These are phyloP conservation scores for Xylogone sp. DNA, from an alignment of 2,329 filamentous ascomycete species.

Conservation along the genomic window DNA sequence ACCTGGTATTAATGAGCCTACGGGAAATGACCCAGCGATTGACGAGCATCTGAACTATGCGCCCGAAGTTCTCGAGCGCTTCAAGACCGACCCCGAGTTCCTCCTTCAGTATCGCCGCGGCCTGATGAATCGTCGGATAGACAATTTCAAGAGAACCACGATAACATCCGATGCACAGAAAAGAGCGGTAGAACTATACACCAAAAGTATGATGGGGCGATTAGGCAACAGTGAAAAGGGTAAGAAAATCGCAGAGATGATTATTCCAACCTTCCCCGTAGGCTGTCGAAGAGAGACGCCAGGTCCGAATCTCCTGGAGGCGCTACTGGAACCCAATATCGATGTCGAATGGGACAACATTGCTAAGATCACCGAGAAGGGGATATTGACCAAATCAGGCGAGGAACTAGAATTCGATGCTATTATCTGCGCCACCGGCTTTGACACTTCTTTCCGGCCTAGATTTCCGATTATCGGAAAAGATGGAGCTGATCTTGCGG, in stretches of 20 bases:
- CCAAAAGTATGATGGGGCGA: not conserved
- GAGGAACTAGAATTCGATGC: slow-evolving; percentile 18
- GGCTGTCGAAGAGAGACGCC: slow-evolving; percentile 43
- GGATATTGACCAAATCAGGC: slow-evolving; percentile 26
- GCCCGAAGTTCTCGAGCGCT: slow-evolving; percentile 16
- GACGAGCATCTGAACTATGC: not conserved
- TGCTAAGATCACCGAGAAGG: slow-evolving; percentile 25
- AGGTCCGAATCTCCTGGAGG: slow-evolving; percentile 43
- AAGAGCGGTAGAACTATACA: not conserved
- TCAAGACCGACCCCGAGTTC: slow-evolving; percentile 36
- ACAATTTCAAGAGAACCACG: slow-evolving; percentile 21
- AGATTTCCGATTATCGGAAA: slow-evolving; percentile 13
- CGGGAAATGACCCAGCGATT: slow-evolving; percentile 10
- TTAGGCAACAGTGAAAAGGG: not conserved
- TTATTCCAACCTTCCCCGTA: slow-evolving; percentile 13
- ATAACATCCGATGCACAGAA: slow-evolving; percentile 13
- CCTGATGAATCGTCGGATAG: slow-evolving; percentile 20
- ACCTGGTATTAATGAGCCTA: slow-evolving; percentile 13
- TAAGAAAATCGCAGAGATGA: slow-evolving; percentile 8
- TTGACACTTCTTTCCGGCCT: slow-evolving; percentile 18
- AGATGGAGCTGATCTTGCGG: slow-evolving; percentile 3
- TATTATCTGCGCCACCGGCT: slow-evolving; percentile 27
- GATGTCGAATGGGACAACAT: slow-evolving; percentile 34
- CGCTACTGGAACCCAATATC: slow-evolving; percentile 37
- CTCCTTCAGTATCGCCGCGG: slow-evolving; percentile 28